These are phyloP conservation scores for Venturia pyrina DNA, from an alignment of 2,329 filamentous ascomycete genomes.

Conservation along the genomic window DNA sequence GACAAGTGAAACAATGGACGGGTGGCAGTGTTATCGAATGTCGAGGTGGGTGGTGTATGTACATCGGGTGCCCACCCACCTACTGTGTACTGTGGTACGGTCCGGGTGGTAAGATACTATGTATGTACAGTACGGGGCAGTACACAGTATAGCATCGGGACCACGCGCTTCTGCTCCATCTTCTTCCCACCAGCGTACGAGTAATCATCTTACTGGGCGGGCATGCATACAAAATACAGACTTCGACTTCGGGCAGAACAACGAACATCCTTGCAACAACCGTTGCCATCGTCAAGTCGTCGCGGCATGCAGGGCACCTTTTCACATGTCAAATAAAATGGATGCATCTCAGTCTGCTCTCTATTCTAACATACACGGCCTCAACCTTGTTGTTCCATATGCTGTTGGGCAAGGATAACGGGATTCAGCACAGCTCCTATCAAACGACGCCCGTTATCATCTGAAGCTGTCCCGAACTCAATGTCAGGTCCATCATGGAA, in stretches of 20 bases:
- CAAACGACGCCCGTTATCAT: neutral
- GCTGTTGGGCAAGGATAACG: neutral
- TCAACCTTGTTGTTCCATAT: neutral
- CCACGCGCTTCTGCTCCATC: neutral
- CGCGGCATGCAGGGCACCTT: neutral
- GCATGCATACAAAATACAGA: too few species aligned
- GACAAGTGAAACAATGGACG: neutral
- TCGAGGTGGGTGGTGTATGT: neutral
- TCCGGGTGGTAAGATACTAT: too few species aligned
- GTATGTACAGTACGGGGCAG: too few species aligned
- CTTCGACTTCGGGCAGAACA: neutral
- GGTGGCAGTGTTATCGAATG: neutral
- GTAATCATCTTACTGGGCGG: too few species aligned
- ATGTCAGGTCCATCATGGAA: neutral
- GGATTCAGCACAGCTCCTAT: neutral
- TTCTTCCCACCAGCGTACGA: neutral
- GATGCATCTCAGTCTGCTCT: too few species aligned
- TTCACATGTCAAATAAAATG: too few species aligned
- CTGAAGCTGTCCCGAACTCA: neutral
- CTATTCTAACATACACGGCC: too few species aligned
- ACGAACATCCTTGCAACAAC: neutral
- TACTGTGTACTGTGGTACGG: too few species aligned
- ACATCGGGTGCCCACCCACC: neutral
- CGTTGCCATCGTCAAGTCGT: too few species aligned
- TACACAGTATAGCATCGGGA: too few species aligned